phyloP scores from a whole-genome alignment of 164 flowering plant genomes.

The Magnolia officinalis region DNA sequence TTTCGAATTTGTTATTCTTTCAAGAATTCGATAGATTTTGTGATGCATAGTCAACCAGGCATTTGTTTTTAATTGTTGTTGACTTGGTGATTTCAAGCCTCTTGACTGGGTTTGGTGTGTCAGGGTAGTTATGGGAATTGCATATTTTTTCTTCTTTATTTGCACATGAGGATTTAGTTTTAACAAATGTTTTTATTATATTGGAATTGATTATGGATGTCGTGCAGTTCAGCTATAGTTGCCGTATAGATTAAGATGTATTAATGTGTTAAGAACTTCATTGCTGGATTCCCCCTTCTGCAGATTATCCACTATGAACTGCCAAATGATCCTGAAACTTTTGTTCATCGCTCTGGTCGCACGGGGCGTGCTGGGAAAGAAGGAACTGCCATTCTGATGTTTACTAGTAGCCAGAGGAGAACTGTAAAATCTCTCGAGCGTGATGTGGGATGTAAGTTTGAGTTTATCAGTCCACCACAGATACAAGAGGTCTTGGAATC shows the following conservation, averaged over 20 bases:
- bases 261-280: background rate
- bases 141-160: too few species aligned
- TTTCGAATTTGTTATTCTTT: background rate
- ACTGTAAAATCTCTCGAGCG: conserved; percentile 81
- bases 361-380: conserved; percentile 99
- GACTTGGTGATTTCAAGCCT: background rate
- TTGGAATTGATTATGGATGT: background rate
- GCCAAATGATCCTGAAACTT: conserved; percentile 97
- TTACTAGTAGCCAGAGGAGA: conserved; percentile 73
- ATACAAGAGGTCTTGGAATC: conserved; percentile 76
- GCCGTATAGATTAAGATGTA: background rate
- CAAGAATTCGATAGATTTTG: background rate
- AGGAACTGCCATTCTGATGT: conserved; percentile 87
- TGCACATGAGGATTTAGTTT: background rate
- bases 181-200: background rate
- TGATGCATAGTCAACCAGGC: too few species aligned
- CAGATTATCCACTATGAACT: conserved; percentile 95
- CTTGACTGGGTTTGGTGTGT: background rate
- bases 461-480: conserved; percentile 74
- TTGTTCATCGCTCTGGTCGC: conserved; percentile 99
- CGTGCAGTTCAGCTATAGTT: background rate
- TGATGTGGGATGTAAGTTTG: conserved; percentile 90
- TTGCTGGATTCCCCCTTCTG: conserved; percentile 8
- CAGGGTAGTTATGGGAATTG: background rate
- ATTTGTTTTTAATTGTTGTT: background rate